Conservation (phyloP, 176 grass and related monocot species). For the Puccinellia tenuiflora region DNA sequence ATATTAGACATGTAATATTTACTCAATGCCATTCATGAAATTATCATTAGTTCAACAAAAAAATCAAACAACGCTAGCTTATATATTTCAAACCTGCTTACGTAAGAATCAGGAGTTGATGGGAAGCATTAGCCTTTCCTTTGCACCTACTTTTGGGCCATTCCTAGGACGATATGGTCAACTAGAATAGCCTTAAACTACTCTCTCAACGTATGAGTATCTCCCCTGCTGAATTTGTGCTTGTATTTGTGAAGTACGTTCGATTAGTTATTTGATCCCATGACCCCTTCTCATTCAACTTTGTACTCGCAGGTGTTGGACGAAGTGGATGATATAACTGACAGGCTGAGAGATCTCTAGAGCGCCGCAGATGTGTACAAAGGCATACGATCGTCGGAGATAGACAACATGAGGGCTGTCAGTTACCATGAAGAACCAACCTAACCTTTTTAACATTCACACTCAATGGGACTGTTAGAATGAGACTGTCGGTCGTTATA, state of each 20-base stretch:
- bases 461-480: background rate
- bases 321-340: slow-evolving; percentile 4
- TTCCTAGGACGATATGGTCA: background rate
- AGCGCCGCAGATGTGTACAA: background rate
- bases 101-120: background rate
- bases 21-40: background rate
- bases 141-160: background rate
- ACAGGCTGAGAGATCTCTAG: slow-evolving; percentile 19
- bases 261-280: background rate
- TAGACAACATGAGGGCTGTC: background rate
- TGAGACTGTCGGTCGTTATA: background rate
- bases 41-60: background rate
- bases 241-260: background rate
- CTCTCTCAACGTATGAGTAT: no score
- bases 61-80: background rate
- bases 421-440: background rate
- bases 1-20: background rate
- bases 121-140: background rate
- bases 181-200: background rate
- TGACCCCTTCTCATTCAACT: background rate
- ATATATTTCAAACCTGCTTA: background rate
- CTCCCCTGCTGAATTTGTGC: background rate
- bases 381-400: background rate
- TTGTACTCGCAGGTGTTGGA: slow-evolving; percentile 12
- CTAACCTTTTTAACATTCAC: background rate